phyloP scores from a whole-genome alignment of 163 green algal species.

The Chlamydomonas reinhardtii region DNA sequence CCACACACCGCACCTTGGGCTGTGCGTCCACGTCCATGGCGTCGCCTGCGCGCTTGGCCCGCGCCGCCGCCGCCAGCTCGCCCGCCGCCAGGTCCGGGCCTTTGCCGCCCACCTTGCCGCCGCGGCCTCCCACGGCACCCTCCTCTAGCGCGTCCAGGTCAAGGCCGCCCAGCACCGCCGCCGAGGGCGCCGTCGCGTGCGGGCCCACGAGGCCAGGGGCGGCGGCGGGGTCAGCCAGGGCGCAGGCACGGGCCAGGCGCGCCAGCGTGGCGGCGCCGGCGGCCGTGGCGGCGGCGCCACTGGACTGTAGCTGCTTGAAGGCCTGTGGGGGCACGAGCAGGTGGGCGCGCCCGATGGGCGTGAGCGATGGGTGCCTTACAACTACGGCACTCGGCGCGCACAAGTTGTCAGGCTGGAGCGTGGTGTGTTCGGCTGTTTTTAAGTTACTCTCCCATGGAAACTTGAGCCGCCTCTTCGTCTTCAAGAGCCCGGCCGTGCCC shows the following conservation, averaged over 20 bases:
- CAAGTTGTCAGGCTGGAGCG: too few relatives aligned
- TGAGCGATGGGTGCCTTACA: too few relatives aligned
- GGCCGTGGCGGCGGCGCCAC: conserved; percentile 31
- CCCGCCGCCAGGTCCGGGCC: conserved; percentile 38
- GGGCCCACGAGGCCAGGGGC: conserved; percentile 1
- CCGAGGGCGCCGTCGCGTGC: conserved; percentile 14
- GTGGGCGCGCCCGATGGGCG: too few relatives aligned
- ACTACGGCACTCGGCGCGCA: too few relatives aligned
- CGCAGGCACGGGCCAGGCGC: conserved; percentile 57
- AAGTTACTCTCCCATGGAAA: too few relatives aligned
- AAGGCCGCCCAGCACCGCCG: conserved; percentile 33
- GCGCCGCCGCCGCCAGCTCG: conserved; percentile 62
- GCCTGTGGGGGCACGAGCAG: too few relatives aligned
- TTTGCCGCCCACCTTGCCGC: not conserved
- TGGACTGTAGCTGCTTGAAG: conserved; percentile 52
- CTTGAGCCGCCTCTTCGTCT: too few relatives aligned
- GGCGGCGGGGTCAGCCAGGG: conserved; percentile 33
- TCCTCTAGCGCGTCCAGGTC: conserved; percentile 69
- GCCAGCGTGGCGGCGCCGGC: conserved; percentile 52
- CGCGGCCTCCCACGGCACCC: not conserved
- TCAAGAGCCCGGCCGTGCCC: too few relatives aligned
- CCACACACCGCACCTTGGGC: conserved; percentile 47
- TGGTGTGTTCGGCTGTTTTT: too few relatives aligned
- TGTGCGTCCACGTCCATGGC: conserved; percentile 48
- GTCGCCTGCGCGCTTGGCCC: conserved; percentile 41